Evolutionary conservation across 768 basidiomycete species (phyloP), one percentile per base, ranked within the genome.

Genomic region (Fomitopsis serialis): DNA sequence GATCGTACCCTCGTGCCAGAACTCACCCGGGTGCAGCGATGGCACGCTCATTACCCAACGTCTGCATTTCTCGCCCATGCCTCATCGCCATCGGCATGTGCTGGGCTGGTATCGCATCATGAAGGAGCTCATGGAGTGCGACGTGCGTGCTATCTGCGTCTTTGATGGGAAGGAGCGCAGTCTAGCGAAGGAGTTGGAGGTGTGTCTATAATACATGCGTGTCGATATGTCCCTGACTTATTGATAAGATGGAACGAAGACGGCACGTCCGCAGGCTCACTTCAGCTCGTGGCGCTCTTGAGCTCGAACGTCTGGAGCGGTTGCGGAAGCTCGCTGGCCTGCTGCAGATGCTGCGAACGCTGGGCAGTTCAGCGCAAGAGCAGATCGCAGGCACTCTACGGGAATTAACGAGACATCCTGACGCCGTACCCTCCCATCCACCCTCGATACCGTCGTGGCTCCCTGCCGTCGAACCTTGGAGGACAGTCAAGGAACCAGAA

Each of bases 31-130:
- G 23, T n/a, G 37, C 61, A 92, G 91, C 42, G 91, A 93, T 75
- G 91, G 84, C 44, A 93, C 90, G 7, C 83, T 93, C 53, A 77
- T 93, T 62, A 93, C 90, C 0, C 89, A 90, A 63, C 80, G 90
- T 22, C 75, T 92, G 43, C 87, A 92, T 63, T 93, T 84, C 66
- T 77, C 84, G 0, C 83, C 77, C 13, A 68, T 75, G 48, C 81
- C 84, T 1, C 82, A 89, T 62, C 72, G 70, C 0, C 74, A 82
- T 59, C 78, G 85, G 27, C 91, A 93, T 66, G 75, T 92, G 21
- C 69, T 89, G 3, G 85, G 88, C 19, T 93, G 91, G 91, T 86
- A 87, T 62, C 76, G 78, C 34, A 74, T 92, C 32, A 71, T 81
- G 6, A 71, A 73, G 43, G 89, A 92, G 58, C 70, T 92, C 29